A percentile compares a stretch with the other conserved stretches of the same genome.
Evolutionary conservation across 352 stramenopile species (phyloP).

Genomic region (Chrysophaeum taylorii): DNA sequence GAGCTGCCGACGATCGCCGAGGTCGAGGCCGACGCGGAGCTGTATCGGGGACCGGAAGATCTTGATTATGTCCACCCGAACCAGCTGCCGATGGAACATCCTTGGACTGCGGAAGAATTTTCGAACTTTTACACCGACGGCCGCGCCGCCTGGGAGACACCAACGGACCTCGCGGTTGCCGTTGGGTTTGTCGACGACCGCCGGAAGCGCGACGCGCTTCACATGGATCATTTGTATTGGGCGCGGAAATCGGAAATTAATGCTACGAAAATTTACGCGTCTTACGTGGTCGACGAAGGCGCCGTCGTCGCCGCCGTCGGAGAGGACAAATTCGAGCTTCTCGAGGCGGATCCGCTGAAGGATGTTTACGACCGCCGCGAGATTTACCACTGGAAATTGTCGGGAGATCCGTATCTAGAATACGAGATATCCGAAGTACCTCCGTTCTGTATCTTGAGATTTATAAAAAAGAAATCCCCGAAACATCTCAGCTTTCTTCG

Average conservation of each 20-base stretch:
- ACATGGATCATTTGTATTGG: neutral
- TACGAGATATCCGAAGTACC: neutral
- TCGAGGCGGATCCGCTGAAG: neutral
- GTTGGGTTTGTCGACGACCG: neutral
- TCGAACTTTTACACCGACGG: neutral
- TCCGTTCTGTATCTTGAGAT: neutral
- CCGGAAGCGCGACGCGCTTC: neutral
- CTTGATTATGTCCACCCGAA: neutral
- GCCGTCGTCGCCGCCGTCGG: neutral
- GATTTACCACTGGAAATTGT: neutral
- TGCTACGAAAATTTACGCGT: neutral
- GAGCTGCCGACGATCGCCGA: constrained; percentile 1
- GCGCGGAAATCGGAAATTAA: neutral
- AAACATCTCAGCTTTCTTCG: constrained; percentile 6
- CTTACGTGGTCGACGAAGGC: neutral
- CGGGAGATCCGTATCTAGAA: neutral
- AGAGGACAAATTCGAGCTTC: neutral
- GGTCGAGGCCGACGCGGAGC: neutral
- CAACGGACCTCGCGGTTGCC: neutral
- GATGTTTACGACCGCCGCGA: neutral
- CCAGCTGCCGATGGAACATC: neutral
- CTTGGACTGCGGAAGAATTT: neutral
- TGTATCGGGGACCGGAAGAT: neutral
- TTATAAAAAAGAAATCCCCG: neutral
- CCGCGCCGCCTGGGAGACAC: neutral